Evolutionary conservation across 129 eudicot genomes (phyloP).

Genomic region (Ambrosia artemisiifolia): DNA sequence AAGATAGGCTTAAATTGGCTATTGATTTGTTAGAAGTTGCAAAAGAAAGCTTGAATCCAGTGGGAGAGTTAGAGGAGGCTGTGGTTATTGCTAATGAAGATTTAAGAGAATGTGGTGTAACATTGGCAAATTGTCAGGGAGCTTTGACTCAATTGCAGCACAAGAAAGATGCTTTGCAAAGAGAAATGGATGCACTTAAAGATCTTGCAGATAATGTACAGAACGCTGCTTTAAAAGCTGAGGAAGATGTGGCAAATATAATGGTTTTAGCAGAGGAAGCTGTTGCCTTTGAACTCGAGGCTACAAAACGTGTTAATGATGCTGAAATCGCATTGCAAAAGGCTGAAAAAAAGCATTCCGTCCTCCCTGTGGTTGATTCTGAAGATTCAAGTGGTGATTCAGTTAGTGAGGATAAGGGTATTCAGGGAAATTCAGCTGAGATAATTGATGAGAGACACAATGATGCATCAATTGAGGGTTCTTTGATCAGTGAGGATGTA

Average conservation of each 20-base stretch:
- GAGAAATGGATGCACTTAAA: constrained; percentile 64
- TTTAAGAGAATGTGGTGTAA: constrained; percentile 48
- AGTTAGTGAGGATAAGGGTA: constrained; percentile 33
- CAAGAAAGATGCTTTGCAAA: constrained; percentile 69
- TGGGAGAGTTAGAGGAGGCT: constrained; percentile 53
- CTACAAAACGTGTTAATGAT: constrained; percentile 83
- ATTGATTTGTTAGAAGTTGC: constrained; percentile 47
- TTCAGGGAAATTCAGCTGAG: constrained; percentile 38
- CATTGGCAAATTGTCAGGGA: constrained; percentile 54
- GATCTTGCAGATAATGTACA: constrained; percentile 62
- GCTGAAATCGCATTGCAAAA: constrained; percentile 75
- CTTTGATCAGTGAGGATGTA: constrained; percentile 33
- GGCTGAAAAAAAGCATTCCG: constrained; percentile 58
- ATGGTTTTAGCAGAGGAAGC: constrained; percentile 99
- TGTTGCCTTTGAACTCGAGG: constrained; percentile 94
- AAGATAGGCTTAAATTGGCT: constrained; percentile 64
- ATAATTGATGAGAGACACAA: constrained; percentile 27
- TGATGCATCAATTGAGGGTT: constrained; percentile 34
- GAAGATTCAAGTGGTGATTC: constrained; percentile 51
- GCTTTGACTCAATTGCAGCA: constrained; percentile 56
- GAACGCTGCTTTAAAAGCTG: constrained; percentile 66
- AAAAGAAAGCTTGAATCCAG: constrained; percentile 38
- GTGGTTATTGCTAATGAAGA: constrained; percentile 61
- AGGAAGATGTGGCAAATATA: constrained; percentile 88
- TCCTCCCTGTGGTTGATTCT: constrained; percentile 37